Conservation (phyloP, 768 basidiomycete species). For the Mycena amicta region DNA sequence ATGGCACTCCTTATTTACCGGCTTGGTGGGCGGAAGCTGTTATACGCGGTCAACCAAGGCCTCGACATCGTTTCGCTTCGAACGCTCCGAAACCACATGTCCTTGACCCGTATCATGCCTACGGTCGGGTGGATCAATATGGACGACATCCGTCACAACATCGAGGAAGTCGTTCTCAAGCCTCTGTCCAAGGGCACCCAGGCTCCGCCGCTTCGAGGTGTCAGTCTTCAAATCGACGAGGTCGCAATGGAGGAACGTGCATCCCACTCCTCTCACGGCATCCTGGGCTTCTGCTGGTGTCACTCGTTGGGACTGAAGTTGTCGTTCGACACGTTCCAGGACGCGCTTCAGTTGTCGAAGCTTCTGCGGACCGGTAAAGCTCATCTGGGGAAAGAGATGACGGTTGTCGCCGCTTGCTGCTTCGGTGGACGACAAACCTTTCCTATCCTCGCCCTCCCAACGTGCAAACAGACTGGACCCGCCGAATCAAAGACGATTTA, state of each 20-base stretch:
- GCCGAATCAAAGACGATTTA: background rate
- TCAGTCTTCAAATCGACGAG: constrained; percentile 18
- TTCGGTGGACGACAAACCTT: constrained; percentile 4
- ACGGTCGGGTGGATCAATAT: constrained; percentile 8
- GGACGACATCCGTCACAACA: constrained; percentile 10
- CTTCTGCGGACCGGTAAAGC: background rate
- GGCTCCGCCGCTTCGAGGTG: background rate
- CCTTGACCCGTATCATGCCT: constrained; percentile 7
- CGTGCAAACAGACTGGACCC: constrained; percentile 13
- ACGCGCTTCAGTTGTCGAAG: background rate
- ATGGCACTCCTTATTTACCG: constrained; percentile 4
- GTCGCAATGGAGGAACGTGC: constrained; percentile 15
- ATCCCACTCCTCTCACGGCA: constrained; percentile 5
- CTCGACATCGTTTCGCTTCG: constrained; percentile 14
- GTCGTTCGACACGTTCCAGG: background rate
- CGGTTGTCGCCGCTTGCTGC: constrained; percentile 6
- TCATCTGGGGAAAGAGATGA: constrained; percentile 20
- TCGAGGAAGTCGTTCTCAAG: constrained; percentile 9
- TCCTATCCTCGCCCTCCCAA: constrained; percentile 14
- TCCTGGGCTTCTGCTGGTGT: constrained; percentile 15
- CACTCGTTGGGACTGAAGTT: constrained; percentile 5
- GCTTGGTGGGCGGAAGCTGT: constrained; percentile 12
- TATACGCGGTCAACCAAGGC: constrained; percentile 18
- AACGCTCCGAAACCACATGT: background rate
- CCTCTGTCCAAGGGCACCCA: background rate